These are phyloP conservation scores for Prinsepia uniflora DNA, from an alignment of 306 rosid genomes.

Conservation along the genomic window DNA sequence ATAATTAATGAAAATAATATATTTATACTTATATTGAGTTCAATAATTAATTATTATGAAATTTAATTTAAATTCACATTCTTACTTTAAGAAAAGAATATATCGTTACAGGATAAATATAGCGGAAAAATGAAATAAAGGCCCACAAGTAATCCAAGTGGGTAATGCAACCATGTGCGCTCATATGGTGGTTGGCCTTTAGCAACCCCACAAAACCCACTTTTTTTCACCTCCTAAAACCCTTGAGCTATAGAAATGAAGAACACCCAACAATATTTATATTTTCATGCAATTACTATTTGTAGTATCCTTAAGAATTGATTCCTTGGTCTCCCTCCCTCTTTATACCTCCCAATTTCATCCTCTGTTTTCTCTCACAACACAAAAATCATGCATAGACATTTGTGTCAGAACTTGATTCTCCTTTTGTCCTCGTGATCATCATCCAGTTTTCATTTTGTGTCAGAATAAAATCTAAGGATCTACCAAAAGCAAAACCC, in stretches of 20 bases:
- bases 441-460: background rate
- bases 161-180: conserved; percentile 38
- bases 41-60: too few relatives aligned
- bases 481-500: background rate
- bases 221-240: conserved; percentile 1
- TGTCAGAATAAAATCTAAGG: conserved; percentile 10
- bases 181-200: conserved; percentile 30
- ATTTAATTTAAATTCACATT: too few relatives aligned
- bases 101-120: too few relatives aligned
- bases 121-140: conserved; percentile 9
- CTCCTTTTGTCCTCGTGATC: conserved; percentile 10
- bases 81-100: too few relatives aligned
- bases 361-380: background rate
- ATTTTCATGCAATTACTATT: background rate
- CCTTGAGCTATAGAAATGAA: background rate
- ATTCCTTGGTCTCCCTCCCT: background rate
- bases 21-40: too few relatives aligned
- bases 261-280: background rate
- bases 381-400: background rate
- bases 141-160: conserved; percentile 25
- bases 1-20: too few relatives aligned
- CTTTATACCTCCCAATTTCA: conserved; percentile 12
- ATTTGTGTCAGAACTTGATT: conserved; percentile 28
- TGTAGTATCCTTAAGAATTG: background rate
- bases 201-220: conserved; percentile 16